Evolutionary conservation across 1,139 yeast species (phyloP).

Genomic region (Spathaspora sp.): DNA sequence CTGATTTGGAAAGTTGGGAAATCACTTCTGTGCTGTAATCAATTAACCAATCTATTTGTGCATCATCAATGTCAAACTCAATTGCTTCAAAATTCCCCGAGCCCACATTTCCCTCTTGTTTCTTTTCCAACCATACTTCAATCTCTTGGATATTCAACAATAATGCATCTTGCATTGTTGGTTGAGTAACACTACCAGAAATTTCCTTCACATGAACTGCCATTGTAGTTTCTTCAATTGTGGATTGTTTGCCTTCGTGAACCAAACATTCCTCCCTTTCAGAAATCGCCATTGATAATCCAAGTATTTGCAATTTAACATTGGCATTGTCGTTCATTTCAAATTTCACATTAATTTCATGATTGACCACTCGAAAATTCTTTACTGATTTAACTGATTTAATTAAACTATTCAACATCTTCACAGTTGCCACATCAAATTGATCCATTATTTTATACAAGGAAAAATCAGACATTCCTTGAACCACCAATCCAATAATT

Average conservation of each 20-base stretch:
- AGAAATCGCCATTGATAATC: conserved; percentile 40
- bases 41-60: conserved; percentile 39
- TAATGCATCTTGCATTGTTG: conserved; percentile 25
- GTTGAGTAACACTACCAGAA: conserved; percentile 23
- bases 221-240: conserved; percentile 14
- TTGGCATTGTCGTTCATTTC: conserved; percentile 19
- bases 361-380: conserved; percentile 53
- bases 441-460: conserved; percentile 57
- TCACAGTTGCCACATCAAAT: conserved; percentile 62
- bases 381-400: conserved; percentile 35
- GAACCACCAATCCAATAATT: conserved; percentile 28
- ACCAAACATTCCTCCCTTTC: conserved; percentile 13
- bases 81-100: conserved; percentile 36
- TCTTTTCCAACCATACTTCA: conserved; percentile 44
- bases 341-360: conserved; percentile 42
- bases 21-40: conserved; percentile 23
- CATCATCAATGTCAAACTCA: conserved; percentile 31
- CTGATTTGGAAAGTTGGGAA: conserved; percentile 21
- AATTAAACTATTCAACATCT: conserved; percentile 36
- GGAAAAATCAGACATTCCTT: conserved; percentile 35
- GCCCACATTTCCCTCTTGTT: conserved; percentile 24
- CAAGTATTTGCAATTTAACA: conserved; percentile 27
- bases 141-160: conserved; percentile 25
- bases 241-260: conserved; percentile 6
- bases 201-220: conserved; percentile 38